phyloP scores from a whole-genome alignment of 768 basidiomycete species.

The Royoungia palumana region DNA sequence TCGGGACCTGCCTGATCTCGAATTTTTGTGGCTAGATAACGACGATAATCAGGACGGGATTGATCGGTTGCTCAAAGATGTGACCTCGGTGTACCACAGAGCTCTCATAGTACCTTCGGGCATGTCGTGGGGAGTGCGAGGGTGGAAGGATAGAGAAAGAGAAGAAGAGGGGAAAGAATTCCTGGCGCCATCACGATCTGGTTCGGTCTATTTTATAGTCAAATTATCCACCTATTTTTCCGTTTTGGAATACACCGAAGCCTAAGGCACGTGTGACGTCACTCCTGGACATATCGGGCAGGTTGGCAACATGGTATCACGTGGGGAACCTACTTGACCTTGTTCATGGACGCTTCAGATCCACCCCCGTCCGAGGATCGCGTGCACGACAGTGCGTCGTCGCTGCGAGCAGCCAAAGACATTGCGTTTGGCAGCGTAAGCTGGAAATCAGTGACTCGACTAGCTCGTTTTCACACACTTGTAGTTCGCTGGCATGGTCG shows the following conservation, averaged over 20 bases:
- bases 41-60: constrained; percentile 7
- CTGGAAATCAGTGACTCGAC: not conserved
- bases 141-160: not conserved
- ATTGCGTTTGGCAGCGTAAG: constrained; percentile 49
- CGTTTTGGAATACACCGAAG: constrained; percentile 17
- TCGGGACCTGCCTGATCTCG: constrained; percentile 62
- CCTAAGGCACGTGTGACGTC: constrained; percentile 25
- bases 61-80: constrained; percentile 7
- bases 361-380: too few relatives aligned
- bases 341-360: too few relatives aligned
- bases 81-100: constrained; percentile 65
- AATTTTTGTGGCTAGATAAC: constrained; percentile 58
- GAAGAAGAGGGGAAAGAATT: constrained; percentile 1
- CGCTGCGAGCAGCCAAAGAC: constrained; percentile 38
- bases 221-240: constrained; percentile 4
- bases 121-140: constrained; percentile 33
- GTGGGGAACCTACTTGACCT: constrained; percentile 1
- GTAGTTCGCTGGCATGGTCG: constrained; percentile 77
- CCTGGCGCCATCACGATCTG: not conserved
- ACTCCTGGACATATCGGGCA: constrained; percentile 7
- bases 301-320: constrained; percentile 5
- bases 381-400: not conserved
- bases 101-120: constrained; percentile 69
- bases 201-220: constrained; percentile 19
- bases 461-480: constrained; percentile 1